Evolutionary conservation across 306 rosid species (phyloP).

Genomic region (Alnus rubra): DNA sequence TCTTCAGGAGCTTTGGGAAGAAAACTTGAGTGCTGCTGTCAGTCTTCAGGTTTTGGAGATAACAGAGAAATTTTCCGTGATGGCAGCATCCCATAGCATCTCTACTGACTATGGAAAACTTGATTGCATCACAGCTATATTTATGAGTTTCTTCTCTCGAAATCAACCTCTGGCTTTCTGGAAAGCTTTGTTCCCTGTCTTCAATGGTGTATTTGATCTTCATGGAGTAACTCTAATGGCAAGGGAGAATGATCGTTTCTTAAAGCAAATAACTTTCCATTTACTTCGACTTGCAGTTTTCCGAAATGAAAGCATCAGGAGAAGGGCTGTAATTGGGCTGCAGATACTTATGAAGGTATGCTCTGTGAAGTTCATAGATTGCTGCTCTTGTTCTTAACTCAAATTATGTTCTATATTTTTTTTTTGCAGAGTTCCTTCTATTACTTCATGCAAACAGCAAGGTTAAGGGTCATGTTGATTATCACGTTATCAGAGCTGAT

Average conservation of each 20-base stretch:
- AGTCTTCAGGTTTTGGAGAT: constrained; percentile 95
- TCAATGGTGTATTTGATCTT: constrained; percentile 73
- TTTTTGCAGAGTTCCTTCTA: constrained; percentile 90
- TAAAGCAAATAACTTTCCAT: constrained; percentile 97
- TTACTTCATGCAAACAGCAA: constrained; percentile 85
- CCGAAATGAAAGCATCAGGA: constrained; percentile 85
- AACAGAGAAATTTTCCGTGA: constrained; percentile 71
- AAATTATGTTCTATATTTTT: constrained; percentile 26
- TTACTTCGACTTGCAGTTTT: constrained; percentile 95
- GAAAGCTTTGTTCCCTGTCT: constrained; percentile 85
- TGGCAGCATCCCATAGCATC: constrained; percentile 83
- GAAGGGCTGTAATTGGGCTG: constrained; percentile 91
- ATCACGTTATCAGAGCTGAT: constrained; percentile 93
- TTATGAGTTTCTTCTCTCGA: constrained; percentile 85
- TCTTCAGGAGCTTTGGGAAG: constrained; percentile 98
- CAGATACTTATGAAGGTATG: constrained; percentile 96
- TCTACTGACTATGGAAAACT: constrained; percentile 94
- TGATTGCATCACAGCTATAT: constrained; percentile 87
- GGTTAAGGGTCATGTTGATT: constrained; percentile 94
- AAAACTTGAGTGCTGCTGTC: constrained; percentile 92
- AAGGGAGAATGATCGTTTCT: constrained; percentile 96
- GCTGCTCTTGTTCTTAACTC: constrained; percentile 16
- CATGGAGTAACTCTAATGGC: constrained; percentile 95
- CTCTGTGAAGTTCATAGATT: constrained; percentile 20
- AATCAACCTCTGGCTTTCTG: constrained; percentile 85